A percentile compares a stretch with the other conserved stretches of the same genome.
Conservation (phyloP, 2,329 filamentous ascomycete genomes). For the Aspergillus fumigatiaffinis region DNA sequence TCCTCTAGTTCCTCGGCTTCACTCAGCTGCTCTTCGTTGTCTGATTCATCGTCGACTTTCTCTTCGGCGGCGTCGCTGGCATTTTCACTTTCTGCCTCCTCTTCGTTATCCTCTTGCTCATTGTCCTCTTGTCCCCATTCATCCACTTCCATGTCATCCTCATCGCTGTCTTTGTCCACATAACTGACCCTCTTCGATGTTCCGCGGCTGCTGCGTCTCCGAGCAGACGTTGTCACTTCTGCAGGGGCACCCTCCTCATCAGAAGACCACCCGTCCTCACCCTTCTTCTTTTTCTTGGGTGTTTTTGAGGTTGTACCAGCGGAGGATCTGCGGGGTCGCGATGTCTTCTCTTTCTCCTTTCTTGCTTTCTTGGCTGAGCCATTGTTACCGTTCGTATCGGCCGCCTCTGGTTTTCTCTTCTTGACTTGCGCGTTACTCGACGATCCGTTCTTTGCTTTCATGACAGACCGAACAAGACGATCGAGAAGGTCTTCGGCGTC, state of each 20-base stretch:
- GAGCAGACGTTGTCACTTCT: constrained; percentile 27
- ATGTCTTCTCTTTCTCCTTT: constrained; percentile 28
- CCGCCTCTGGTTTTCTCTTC: constrained; percentile 41
- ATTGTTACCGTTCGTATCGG: constrained; percentile 22
- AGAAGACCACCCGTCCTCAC: constrained; percentile 39
- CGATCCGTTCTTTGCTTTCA: constrained; percentile 56
- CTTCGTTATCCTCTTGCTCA: constrained; percentile 26
- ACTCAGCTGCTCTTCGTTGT: constrained; percentile 5
- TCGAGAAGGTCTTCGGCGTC: constrained; percentile 74
- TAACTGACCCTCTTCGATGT: constrained; percentile 38
- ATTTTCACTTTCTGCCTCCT: constrained; percentile 19
- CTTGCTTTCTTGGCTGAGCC: constrained; percentile 28
- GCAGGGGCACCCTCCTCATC: constrained; percentile 38
- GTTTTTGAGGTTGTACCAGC: constrained; percentile 27
- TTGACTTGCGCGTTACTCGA: constrained; percentile 25
- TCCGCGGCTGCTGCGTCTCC: constrained; percentile 39
- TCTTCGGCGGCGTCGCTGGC: constrained; percentile 19
- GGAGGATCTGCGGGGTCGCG: constrained; percentile 33
- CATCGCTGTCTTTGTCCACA: constrained; percentile 42
- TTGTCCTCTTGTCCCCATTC: constrained; percentile 31
- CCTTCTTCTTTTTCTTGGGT: constrained; percentile 35
- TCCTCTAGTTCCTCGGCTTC: constrained; percentile 24
- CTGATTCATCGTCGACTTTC: constrained; percentile 13
- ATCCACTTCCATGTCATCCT: constrained; percentile 42
- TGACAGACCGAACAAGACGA: constrained; percentile 63